Conservation (phyloP, 2,329 filamentous ascomycete species). For the Fusarium sp. region DNA sequence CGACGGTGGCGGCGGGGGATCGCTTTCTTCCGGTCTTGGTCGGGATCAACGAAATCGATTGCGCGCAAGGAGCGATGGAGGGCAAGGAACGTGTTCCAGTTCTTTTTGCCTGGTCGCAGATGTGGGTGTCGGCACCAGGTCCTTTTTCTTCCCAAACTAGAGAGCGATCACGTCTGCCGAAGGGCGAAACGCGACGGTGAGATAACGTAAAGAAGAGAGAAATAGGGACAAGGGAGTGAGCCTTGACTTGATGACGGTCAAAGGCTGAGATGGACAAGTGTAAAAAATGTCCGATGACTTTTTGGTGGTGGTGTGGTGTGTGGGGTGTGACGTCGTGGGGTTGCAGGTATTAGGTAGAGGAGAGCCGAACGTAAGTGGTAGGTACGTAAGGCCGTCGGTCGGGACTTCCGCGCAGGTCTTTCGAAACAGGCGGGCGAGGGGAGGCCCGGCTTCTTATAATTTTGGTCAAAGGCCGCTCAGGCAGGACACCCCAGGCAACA, state of each 20-base stretch:
- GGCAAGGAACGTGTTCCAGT: constrained; percentile 59
- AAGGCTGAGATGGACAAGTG: constrained; percentile 35
- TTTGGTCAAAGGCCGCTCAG: constrained; percentile 55
- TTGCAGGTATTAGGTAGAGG: constrained; percentile 49
- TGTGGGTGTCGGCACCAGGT: constrained; percentile 41
- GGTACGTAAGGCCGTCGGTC: constrained; percentile 67
- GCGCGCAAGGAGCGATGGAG: constrained; percentile 48
- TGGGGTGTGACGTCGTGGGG: constrained; percentile 50
- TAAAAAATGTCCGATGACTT: constrained; percentile 36
- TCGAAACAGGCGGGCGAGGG: constrained; percentile 64
- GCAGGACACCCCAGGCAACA: constrained; percentile 58
- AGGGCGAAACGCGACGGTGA: constrained; percentile 25
- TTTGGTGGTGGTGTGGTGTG: constrained; percentile 31
- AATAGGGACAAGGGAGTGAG: constrained; percentile 18
- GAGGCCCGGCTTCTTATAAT: constrained; percentile 68
- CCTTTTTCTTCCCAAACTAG: constrained; percentile 38
- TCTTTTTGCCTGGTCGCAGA: constrained; percentile 49
- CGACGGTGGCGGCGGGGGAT: constrained; percentile 45
- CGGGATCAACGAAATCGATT: constrained; percentile 50
- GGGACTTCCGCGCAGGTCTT: constrained; percentile 66
- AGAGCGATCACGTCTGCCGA: constrained; percentile 37
- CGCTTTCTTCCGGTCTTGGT: constrained; percentile 51
- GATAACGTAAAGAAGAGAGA: constrained; percentile 23
- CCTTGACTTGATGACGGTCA: constrained; percentile 15
- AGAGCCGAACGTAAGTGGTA: constrained; percentile 60